Conservation (phyloP, 805 yeast genomes). For the Starmera dryadoides region DNA sequence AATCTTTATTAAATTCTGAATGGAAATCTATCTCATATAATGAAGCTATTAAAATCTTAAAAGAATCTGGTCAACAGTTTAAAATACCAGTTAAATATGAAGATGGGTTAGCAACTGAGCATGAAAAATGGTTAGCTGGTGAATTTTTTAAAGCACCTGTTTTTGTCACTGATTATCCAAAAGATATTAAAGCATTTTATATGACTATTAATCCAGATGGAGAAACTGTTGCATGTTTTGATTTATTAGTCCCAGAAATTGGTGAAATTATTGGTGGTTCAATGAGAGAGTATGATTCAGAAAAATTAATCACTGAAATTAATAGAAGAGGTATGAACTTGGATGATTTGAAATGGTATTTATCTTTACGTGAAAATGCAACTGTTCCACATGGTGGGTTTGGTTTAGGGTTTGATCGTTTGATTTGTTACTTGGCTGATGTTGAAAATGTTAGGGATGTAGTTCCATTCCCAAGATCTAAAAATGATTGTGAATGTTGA, state of each 20-base stretch:
- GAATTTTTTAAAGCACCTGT: slow-evolving; percentile 63
- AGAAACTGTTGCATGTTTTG: slow-evolving; percentile 82
- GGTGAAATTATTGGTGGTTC: slow-evolving; percentile 97
- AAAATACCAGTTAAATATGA: slow-evolving; percentile 57
- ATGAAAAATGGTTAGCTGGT: slow-evolving; percentile 87
- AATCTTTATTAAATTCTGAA: slow-evolving; percentile 30
- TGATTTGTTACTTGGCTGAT: slow-evolving; percentile 65
- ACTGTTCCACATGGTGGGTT: slow-evolving; percentile 94
- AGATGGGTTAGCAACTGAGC: slow-evolving; percentile 68
- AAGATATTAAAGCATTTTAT: slow-evolving; percentile 76
- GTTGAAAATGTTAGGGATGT: slow-evolving; percentile 81
- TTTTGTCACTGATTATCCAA: slow-evolving; percentile 86
- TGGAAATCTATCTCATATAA: slow-evolving; percentile 75
- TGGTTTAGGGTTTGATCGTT: slow-evolving; percentile 90
- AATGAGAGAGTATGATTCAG: slow-evolving; percentile 67
- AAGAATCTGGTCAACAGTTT: slow-evolving; percentile 24
- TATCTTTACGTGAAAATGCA: slow-evolving; percentile 67
- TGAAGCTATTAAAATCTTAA: slow-evolving; percentile 59
- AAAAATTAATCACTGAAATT: slow-evolving; percentile 42
- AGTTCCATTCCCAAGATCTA: slow-evolving; percentile 79
- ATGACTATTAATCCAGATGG: slow-evolving; percentile 54
- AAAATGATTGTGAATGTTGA: slow-evolving; percentile 41
- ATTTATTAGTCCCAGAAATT: slow-evolving; percentile 78
- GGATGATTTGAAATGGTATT: slow-evolving; percentile 67
- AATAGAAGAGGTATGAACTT: slow-evolving; percentile 45